Base-by-base conservation (phyloP, 768 basidiomycete genomes). In the Suillus plorans region DNA sequence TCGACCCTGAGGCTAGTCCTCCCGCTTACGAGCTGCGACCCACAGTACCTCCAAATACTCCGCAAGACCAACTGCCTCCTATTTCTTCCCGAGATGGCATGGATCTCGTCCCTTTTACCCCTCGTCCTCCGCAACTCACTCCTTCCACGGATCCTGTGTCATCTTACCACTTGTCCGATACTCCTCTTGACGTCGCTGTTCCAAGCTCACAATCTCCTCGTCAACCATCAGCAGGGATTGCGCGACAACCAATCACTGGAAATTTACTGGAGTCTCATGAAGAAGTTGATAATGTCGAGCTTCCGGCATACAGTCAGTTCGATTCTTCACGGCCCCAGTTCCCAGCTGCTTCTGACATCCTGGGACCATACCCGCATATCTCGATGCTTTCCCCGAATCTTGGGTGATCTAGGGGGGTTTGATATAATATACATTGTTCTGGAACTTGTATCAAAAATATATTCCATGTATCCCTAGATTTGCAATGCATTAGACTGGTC, bases 341-440 rank as follows among this genome's bases (percentile, higher is more conserved):
- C 42, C 69, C 69, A n/a, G 7, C 22, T 10, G 73, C 69, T 34
- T 61, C 69, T 14, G 67, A 67, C 52, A 56, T 60, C 0, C 39
- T 76, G 61, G 76, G 76, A 5, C 74, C 76, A 59, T 76, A 76
- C 41, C 74, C 76, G 1, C 66, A 69, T 3, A 20, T 67, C 47
- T 61, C 76, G 25, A 9, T 56, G 37, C 41, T 74, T 5, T 18
- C 53, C 34, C 53, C 20, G 36, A 42, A 57, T 57, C 8, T 57
- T 7, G 4, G 36, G 12, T 59, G 25, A 59, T 20, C 4, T 20
- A 37, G 20, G 4, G 25, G 3, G 2, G 4, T 5, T 25, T 37
- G 22, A 22, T 22, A 37, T 57, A n/a, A n/a, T n/a, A n/a, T 37
- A 3, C 7, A 16, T 41, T 41, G 18, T 42, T 16, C 22, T 28